Conservation (phyloP, 78 protist species). For the Chrysochromulina parva region DNA sequence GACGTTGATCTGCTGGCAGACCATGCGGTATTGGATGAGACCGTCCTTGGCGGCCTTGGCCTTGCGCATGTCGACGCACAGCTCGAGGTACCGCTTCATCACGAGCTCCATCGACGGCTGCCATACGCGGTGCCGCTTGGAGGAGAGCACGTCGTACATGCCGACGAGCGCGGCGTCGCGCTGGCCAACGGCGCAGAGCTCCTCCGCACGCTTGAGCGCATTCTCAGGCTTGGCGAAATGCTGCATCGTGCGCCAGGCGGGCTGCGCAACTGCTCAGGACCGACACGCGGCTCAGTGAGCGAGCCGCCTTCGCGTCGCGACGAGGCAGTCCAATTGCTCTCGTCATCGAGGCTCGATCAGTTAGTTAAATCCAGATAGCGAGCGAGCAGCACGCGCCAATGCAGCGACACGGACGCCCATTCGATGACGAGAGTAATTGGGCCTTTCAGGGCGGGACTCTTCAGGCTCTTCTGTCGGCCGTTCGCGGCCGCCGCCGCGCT, state of each 20-base stretch:
- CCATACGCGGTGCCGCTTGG: conserved; percentile 40
- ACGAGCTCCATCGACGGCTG: not conserved
- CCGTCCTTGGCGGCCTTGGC: conserved; percentile 42
- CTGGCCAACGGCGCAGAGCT: conserved; percentile 50
- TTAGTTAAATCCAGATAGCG: too few species aligned
- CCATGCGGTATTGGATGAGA: conserved; percentile 53
- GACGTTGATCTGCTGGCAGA: conserved; percentile 49
- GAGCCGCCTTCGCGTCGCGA: too few species aligned
- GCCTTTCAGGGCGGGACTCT: too few species aligned
- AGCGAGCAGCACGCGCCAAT: too few species aligned
- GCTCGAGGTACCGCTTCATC: conserved; percentile 21
- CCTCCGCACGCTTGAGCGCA: conserved; percentile 54
- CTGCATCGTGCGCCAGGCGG: not conserved
- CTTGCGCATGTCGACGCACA: conserved; percentile 34
- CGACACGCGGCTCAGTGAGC: too few species aligned
- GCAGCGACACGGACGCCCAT: too few species aligned
- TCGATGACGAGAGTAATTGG: too few species aligned
- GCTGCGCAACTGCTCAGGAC: too few species aligned
- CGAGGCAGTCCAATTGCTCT: too few species aligned
- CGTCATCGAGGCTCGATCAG: too few species aligned
- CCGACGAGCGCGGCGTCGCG: conserved; percentile 36
- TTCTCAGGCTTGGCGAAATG: conserved; percentile 53
- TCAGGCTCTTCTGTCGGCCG: too few species aligned
- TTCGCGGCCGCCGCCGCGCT: too few species aligned
- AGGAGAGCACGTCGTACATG: conserved; percentile 26